Percentiles rank a stretch among this genome's conserved stretches.
These are phyloP conservation scores for Amaranthus cruentus DNA, from an alignment of 148 eudicot genomes.

Conservation along the genomic window DNA sequence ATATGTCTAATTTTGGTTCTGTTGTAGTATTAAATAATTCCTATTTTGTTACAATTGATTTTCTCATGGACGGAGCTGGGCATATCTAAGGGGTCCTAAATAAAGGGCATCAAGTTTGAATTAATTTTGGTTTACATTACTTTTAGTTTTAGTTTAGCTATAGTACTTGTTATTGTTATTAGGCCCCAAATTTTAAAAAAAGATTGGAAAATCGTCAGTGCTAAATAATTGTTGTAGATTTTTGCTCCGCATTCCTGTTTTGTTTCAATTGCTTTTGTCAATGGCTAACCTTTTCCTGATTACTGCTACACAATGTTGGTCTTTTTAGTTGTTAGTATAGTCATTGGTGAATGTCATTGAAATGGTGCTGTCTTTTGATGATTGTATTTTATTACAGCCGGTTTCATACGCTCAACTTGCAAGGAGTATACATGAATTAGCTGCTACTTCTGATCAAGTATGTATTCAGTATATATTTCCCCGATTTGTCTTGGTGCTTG, in stretches of 20 bases:
- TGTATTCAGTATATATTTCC: slow-evolving; percentile 2
- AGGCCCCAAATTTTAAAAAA: too few relatives aligned
- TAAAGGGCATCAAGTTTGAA: too few relatives aligned
- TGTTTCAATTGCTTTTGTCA: neutral
- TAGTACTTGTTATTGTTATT: too few relatives aligned
- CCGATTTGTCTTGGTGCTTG: neutral
- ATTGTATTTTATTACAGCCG: slow-evolving; percentile 46
- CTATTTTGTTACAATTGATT: neutral
- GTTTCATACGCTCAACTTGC: slow-evolving; percentile 98
- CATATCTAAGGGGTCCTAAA: too few relatives aligned
- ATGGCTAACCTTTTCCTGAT: neutral
- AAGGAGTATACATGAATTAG: slow-evolving; percentile 92
- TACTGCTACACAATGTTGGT: too few relatives aligned
- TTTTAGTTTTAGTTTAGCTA: too few relatives aligned
- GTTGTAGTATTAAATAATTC: neutral
- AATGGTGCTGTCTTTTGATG: neutral
- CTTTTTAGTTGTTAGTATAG: neutral
- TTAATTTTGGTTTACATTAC: too few relatives aligned
- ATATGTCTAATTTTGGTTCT: neutral
- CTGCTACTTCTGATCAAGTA: slow-evolving; percentile 94
- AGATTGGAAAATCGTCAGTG: too few relatives aligned
- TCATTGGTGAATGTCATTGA: slow-evolving; percentile 2
- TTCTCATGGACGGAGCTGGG: too few relatives aligned
- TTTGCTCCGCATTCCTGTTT: neutral
- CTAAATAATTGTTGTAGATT: neutral